Conservation (phyloP, 2,329 filamentous ascomycete species). For the Penicillium sp. region DNA sequence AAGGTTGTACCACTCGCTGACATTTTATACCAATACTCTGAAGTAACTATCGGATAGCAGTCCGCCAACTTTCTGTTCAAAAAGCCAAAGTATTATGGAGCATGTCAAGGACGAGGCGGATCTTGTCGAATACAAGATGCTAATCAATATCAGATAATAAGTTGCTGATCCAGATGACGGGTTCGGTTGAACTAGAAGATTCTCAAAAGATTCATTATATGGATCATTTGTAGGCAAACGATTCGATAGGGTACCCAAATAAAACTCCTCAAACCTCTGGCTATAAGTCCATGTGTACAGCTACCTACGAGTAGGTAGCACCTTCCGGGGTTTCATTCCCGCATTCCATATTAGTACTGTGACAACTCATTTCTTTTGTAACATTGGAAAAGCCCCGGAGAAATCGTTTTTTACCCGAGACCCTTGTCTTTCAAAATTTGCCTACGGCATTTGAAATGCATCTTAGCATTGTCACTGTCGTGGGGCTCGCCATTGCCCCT, state of each 20-base stretch:
- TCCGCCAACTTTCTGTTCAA: no score
- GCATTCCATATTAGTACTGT: not conserved
- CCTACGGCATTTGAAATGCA: not conserved
- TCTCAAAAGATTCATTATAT: not conserved
- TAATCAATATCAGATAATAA: not conserved
- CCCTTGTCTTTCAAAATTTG: not conserved
- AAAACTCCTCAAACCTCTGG: not conserved
- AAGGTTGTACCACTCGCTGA: no score
- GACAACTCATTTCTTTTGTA: not conserved
- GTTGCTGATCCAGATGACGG: not conserved
- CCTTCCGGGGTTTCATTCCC: not conserved
- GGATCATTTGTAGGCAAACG: not conserved
- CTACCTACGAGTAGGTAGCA: not conserved
- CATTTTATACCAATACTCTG: no score
- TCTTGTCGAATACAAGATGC: not conserved
- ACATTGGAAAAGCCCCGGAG: not conserved
- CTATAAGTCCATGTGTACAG: not conserved
- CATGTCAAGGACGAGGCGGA: no score
- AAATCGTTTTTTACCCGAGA: not conserved
- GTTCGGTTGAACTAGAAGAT: not conserved
- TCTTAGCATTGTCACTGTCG: not conserved
- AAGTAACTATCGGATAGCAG: no score
- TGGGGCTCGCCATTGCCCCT: not conserved
- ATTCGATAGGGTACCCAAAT: not conserved
- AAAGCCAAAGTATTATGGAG: not conserved